A percentile compares a stretch with the other conserved stretches of the same genome.
phyloP scores from a whole-genome alignment of 306 rosid genomes.

The Geum urbanum region DNA sequence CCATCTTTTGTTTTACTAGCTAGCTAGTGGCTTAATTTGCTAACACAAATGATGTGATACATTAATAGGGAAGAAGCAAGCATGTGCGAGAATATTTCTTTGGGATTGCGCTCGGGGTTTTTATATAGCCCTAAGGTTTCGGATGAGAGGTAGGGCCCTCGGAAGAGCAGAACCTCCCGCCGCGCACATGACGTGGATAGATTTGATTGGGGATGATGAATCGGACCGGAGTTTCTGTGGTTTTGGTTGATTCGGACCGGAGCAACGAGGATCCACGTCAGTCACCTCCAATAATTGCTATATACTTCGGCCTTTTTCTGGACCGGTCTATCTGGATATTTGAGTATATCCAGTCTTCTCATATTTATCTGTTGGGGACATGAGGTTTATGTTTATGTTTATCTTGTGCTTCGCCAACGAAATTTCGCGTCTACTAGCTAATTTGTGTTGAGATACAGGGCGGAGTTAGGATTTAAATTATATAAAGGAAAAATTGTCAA shows the following conservation, averaged over 20 bases:
- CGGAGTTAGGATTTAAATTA: too few species aligned
- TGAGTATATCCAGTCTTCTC: conserved; percentile 38
- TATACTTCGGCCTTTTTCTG: background rate
- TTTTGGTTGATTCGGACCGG: conserved; percentile 10
- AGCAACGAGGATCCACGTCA: conserved; percentile 89
- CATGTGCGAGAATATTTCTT: background rate
- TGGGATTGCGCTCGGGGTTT: background rate
- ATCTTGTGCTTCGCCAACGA: too few species aligned
- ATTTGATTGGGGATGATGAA: conserved; percentile 16
- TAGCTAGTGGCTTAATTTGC: too few species aligned
- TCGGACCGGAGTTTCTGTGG: conserved; percentile 9
- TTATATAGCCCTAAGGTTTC: background rate
- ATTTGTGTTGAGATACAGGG: too few species aligned
- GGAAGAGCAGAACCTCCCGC: conserved; percentile 25
- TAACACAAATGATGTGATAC: conserved; percentile 16
- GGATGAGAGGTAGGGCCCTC: conserved; percentile 27
- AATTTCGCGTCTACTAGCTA: too few species aligned
- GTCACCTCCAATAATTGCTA: conserved; percentile 37
- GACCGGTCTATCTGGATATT: conserved; percentile 38
- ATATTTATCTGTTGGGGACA: too few species aligned
- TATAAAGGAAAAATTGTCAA: too few species aligned
- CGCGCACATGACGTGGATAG: conserved; percentile 50
- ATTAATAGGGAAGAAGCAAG: too few species aligned
- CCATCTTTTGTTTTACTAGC: background rate
- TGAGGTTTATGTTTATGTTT: too few species aligned